These are phyloP conservation scores for Boletales sp. DNA, from an alignment of 768 basidiomycete species.

Conservation along the genomic window DNA sequence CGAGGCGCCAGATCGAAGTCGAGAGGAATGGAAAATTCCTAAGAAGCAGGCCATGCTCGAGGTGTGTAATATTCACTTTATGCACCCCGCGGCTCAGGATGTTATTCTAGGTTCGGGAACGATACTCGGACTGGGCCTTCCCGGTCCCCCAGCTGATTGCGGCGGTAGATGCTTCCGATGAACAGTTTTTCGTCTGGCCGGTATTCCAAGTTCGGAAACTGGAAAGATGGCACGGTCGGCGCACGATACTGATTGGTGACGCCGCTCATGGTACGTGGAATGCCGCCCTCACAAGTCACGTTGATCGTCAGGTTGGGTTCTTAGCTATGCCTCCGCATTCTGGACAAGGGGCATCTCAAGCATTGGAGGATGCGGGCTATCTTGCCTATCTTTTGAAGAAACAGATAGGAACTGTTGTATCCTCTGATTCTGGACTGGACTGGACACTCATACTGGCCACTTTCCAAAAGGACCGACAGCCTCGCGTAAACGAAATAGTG, in stretches of 20 bases:
- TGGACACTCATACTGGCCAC: slow-evolving; percentile 16
- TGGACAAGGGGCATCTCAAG: slow-evolving; percentile 31
- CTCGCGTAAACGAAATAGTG: slow-evolving; percentile 25
- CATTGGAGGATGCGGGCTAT: slow-evolving; percentile 28
- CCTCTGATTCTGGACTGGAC: slow-evolving; percentile 1
- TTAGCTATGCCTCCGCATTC: slow-evolving; percentile 31
- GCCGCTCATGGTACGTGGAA: slow-evolving; percentile 27
- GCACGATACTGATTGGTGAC: slow-evolving; percentile 29
- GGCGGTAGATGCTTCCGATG: slow-evolving; percentile 13
- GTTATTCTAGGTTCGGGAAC: slow-evolving; percentile 18
- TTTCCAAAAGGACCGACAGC: slow-evolving; percentile 24
- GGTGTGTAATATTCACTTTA: slow-evolving; percentile 3
- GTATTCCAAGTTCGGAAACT: slow-evolving; percentile 23
- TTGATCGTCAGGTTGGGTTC: neutral
- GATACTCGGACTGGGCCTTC: slow-evolving; percentile 26
- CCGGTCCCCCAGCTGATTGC: slow-evolving; percentile 27
- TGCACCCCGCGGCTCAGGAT: neutral
- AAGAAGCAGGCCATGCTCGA: slow-evolving; percentile 18
- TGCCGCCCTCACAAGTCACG: neutral
- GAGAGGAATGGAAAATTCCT: slow-evolving; percentile 28
- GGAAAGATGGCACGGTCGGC: slow-evolving; percentile 22
- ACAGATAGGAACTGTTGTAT: slow-evolving; percentile 3
- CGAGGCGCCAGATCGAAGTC: slow-evolving; percentile 22
- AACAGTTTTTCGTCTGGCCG: slow-evolving; percentile 26
- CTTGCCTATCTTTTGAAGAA: slow-evolving; percentile 26